Conservation (phyloP, 2,329 filamentous ascomycete species). For the Podosphaera fusca region DNA sequence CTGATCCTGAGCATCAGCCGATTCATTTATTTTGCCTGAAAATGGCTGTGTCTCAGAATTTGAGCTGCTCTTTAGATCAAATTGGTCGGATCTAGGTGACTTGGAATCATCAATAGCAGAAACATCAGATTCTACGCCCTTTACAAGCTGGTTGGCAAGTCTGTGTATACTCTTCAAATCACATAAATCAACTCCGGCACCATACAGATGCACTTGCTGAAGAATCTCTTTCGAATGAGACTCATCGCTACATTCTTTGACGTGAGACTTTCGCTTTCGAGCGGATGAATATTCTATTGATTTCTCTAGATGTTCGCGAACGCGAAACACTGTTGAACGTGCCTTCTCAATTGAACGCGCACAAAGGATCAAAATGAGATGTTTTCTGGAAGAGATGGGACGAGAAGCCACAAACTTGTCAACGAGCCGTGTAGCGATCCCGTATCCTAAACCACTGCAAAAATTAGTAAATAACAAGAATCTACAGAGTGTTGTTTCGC, state of each 20-base stretch:
- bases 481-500: conserved; percentile 8
- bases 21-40: background rate
- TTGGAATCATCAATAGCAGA: background rate
- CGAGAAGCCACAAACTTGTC: conserved; percentile 63
- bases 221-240: conserved; percentile 23
- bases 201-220: conserved; percentile 32
- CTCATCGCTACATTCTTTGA: conserved; percentile 32
- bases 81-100: background rate
- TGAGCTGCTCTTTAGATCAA: background rate
- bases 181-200: conserved; percentile 36
- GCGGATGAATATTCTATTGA: conserved; percentile 26
- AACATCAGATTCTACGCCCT: conserved; percentile 8
- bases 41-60: background rate
- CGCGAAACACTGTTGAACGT: conserved; percentile 40
- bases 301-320: conserved; percentile 37
- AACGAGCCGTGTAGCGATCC: conserved; percentile 62
- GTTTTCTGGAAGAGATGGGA: conserved; percentile 38
- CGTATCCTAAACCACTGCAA: conserved; percentile 62
- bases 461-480: conserved; percentile 13
- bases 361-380: conserved; percentile 61
- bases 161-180: conserved; percentile 26
- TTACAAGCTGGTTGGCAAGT: conserved; percentile 13
- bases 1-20: background rate
- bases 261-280: conserved; percentile 20
- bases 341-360: conserved; percentile 59